Conservation (phyloP, 164 flowering plant species). For the Warburgia ugandensis region DNA sequence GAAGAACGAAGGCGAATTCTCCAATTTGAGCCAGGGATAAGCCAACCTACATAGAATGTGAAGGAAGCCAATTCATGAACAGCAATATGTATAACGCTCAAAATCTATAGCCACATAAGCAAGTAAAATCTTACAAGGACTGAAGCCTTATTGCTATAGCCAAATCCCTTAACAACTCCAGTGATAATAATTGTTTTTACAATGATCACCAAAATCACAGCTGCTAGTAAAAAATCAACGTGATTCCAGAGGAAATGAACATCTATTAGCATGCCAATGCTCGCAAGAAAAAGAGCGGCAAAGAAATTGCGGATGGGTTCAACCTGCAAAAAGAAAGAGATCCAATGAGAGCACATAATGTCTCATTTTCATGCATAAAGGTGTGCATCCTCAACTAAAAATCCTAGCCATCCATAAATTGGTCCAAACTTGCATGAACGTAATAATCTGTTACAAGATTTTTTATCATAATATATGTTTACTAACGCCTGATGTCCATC, state of each 20-base stretch:
- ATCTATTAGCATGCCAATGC: slow-evolving; percentile 97
- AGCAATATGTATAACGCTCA: not conserved
- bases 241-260: slow-evolving; percentile 97
- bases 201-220: slow-evolving; percentile 79
- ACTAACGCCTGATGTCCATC: no score
- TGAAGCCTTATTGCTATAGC: slow-evolving; percentile 79
- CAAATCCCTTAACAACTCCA: slow-evolving; percentile 72
- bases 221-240: slow-evolving; percentile 84
- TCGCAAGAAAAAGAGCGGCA: slow-evolving; percentile 96
- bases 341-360: slow-evolving; percentile 5
- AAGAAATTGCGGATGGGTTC: slow-evolving; percentile 94
- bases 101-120: no score
- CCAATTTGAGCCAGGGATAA: slow-evolving; percentile 97
- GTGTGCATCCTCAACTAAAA: no score
- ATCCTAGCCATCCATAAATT: no score
- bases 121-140: slow-evolving; percentile 54
- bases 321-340: slow-evolving; percentile 37
- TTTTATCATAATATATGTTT: no score
- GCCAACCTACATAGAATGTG: slow-evolving; percentile 57
- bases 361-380: not conserved
- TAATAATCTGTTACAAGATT: no score
- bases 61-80: slow-evolving; percentile 3
- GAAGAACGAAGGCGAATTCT: slow-evolving; percentile 94
- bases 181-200: slow-evolving; percentile 68
- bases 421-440: no score